Base-by-base conservation (phyloP, 1,284 basidiomycete genomes). In the Fistulinella cinereoalba region DNA sequence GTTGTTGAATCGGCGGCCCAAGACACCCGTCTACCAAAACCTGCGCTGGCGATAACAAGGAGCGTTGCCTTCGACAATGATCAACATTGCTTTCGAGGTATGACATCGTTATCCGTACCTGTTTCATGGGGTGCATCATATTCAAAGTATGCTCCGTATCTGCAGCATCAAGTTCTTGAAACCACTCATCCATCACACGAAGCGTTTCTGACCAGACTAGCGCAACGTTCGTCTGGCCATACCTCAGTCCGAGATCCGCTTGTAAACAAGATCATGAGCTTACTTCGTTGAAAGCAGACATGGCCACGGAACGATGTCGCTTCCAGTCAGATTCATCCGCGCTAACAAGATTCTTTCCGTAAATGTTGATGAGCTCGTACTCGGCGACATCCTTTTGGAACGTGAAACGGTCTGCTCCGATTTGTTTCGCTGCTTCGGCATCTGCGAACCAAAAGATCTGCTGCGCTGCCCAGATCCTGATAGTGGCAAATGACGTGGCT, bases 191-290 rank as follows among this genome's bases (percentile, higher is more conserved):
- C n/a, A 71, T 53, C 6, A 76, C 60, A 6, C 68, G 64, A 5
- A 69, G 63, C 0, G 71, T 64, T 50, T 76, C 71, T 6, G 56
- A 52, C 74, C 72, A 77, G 11, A 76, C 73, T 3, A 75, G 60
- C 6, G 66, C 67, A 44, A 73, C 68, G 12, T 27, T 27, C 25
- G 25, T 27, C 25, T 27, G 6, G 7, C 25, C 6, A 27, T 27
- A 27, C 25, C 25, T 12, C 6, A 27, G 12, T 27, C 25, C 6
- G 25, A 27, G 25, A 7, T 27, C 7, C 7, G 12, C 28, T 4
- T 31, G 28, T 4, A 8, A 31, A 31, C n/a, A 18, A 16, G 4
- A 6, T 4, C 7, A 33, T 6, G 12, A 16, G n/a, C 32, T 18
- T 16, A 12, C 32, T 16, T 33, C 32, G n/a, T 33, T 33, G 32